Evolutionary conservation across 768 basidiomycete species (phyloP).

Genomic region (Suillus luteus): DNA sequence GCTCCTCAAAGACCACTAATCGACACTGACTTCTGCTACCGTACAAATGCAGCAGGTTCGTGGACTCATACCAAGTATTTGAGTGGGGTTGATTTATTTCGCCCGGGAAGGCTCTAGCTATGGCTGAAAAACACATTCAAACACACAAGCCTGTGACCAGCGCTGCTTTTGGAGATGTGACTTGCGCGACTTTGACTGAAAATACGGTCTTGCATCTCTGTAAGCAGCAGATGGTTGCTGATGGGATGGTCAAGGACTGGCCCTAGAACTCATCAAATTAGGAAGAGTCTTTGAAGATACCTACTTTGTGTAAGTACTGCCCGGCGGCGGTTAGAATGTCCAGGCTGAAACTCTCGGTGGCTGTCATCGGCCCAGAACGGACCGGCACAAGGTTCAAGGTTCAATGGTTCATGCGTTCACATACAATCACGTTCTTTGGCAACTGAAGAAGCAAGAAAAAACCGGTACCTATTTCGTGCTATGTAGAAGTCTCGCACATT

Average conservation of each 20-base stretch:
- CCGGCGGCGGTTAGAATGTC: not conserved
- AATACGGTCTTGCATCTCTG: not conserved
- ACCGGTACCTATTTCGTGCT: not conserved
- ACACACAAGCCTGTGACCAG: not conserved
- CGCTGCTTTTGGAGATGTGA: not conserved
- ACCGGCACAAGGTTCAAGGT: too few relatives aligned
- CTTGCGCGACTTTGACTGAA: not conserved
- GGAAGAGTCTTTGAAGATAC: not conserved
- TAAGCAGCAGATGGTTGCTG: not conserved
- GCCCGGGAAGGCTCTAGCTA: not conserved
- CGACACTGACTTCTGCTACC: not conserved
- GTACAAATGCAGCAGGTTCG: not conserved
- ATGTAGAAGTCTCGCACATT: not conserved
- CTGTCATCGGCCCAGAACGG: too few relatives aligned
- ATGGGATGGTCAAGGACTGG: not conserved
- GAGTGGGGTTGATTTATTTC: not conserved
- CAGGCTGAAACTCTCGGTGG: too few relatives aligned
- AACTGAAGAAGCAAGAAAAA: not conserved
- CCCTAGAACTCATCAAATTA: not conserved
- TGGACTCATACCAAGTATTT: not conserved
- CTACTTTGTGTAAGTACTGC: not conserved
- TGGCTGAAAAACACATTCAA: not conserved
- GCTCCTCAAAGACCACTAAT: too few relatives aligned
- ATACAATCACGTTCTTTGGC: not conserved
- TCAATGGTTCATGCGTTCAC: not conserved